A percentile compares a stretch with the other conserved stretches of the same genome.
These are phyloP conservation scores for Schrenkiella parvula DNA, from an alignment of 345 rosid species.

Conservation along the genomic window DNA sequence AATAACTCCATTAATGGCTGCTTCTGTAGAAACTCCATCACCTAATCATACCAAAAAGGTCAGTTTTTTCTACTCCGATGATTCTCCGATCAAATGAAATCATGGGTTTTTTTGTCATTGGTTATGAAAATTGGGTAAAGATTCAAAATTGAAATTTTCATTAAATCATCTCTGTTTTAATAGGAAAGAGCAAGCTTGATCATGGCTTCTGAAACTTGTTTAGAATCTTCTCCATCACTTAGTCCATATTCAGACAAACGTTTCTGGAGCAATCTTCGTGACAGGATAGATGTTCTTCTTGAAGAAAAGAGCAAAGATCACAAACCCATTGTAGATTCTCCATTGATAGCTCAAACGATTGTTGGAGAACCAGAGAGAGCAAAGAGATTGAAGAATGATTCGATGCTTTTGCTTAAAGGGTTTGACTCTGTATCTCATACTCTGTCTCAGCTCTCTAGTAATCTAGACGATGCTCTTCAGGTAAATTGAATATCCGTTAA, in stretches of 20 bases:
- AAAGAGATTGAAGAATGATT: conserved; percentile 65
- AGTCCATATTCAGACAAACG: conserved; percentile 38
- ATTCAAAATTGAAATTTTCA: not conserved
- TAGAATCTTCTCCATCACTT: conserved; percentile 16
- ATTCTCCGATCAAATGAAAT: not conserved
- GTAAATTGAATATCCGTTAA: conserved; percentile 25
- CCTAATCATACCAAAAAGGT: conserved; percentile 40
- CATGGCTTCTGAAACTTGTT: conserved; percentile 17
- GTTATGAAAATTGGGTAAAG: not conserved
- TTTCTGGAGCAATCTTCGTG: conserved; percentile 38
- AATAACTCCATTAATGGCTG: conserved; percentile 39
- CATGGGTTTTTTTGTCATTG: not conserved
- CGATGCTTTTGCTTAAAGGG: conserved; percentile 78
- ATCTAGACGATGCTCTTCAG: conserved; percentile 85
- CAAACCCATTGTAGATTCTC: not conserved
- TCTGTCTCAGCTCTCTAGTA: conserved; percentile 74
- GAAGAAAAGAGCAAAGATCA: conserved; percentile 18
- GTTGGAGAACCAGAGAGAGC: conserved; percentile 38
- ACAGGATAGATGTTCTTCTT: conserved; percentile 36
- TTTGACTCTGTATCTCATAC: conserved; percentile 75
- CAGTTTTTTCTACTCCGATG: not conserved
- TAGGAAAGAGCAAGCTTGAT: conserved; percentile 23
- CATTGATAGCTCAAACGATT: conserved; percentile 6
- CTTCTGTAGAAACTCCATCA: conserved; percentile 50
- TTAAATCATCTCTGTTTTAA: not conserved